Evolutionary conservation across 768 basidiomycete species (phyloP).

Genomic region (Auricularia cornea): DNA sequence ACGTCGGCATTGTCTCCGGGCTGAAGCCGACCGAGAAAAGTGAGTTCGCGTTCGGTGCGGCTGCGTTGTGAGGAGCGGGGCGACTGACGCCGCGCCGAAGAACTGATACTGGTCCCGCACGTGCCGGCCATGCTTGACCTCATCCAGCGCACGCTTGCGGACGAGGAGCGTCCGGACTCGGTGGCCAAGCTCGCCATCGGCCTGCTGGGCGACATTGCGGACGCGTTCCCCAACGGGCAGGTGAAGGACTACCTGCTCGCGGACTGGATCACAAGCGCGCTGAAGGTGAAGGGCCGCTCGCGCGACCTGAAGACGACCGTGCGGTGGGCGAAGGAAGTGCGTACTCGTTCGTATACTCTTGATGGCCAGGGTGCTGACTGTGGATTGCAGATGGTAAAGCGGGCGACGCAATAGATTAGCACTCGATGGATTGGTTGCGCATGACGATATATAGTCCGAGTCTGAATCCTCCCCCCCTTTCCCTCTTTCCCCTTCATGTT

Average conservation of each 20-base stretch:
- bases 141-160: conserved; percentile 62
- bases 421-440: not conserved
- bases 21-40: conserved; percentile 79
- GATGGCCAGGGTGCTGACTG: not conserved
- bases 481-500: conserved; percentile 1
- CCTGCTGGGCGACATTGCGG: conserved; percentile 87
- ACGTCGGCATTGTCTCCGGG: conserved; percentile 88
- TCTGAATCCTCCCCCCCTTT: conserved; percentile 4
- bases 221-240: conserved; percentile 72
- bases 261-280: conserved; percentile 69
- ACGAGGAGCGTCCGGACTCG: conserved; percentile 78
- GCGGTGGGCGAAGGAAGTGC: conserved; percentile 90
- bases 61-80: not conserved
- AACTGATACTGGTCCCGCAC: conserved; percentile 54
- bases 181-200: conserved; percentile 72
- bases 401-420: conserved; percentile 57
- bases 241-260: conserved; percentile 71
- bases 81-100: conserved; percentile 22
- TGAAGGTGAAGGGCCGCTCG: conserved; percentile 64
- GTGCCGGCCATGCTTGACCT: conserved; percentile 71
- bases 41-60: conserved; percentile 23
- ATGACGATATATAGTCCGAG: not conserved
- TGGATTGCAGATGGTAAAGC: conserved; percentile 59
- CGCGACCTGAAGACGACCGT: conserved; percentile 79
- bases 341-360: not conserved